Conservation (phyloP, 2,329 filamentous ascomycete species). For the Cladorrhinum sp. region DNA sequence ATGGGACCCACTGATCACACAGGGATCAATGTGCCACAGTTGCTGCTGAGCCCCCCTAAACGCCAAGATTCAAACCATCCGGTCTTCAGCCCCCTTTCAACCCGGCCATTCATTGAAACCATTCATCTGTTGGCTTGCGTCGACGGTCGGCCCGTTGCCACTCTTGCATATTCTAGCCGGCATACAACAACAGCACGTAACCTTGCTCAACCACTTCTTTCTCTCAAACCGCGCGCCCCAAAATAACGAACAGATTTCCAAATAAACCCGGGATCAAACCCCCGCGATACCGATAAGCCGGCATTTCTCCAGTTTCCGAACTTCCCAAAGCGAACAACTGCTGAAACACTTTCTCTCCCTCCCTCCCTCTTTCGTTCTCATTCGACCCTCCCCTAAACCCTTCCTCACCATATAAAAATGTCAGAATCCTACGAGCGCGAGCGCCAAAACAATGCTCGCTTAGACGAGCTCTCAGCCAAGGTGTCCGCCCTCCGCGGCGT, state of each 20-base stretch:
- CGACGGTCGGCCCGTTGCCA: neutral
- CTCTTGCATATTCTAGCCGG: neutral
- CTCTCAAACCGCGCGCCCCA: neutral
- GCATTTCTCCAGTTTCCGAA: neutral
- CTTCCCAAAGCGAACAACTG: neutral
- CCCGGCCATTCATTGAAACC: neutral
- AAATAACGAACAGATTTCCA: neutral
- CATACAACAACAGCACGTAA: neutral
- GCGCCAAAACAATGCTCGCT: constrained; percentile 90
- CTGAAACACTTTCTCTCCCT: neutral
- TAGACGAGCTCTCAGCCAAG: constrained; percentile 86
- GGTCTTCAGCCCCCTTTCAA: neutral
- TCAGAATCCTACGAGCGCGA: constrained; percentile 77
- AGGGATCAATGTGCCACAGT: neutral
- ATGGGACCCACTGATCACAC: neutral
- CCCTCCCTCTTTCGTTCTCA: neutral
- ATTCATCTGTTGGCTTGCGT: neutral
- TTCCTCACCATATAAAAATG: constrained; percentile 45
- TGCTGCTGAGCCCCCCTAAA: neutral
- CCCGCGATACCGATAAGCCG: neutral
- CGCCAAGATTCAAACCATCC: neutral
- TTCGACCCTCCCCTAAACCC: neutral
- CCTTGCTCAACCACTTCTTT: neutral
- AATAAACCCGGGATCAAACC: neutral
- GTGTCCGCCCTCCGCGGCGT: constrained; percentile 89